Evolutionary conservation across 306 rosid species (phyloP).

Genomic region (Cucurbita moschata): DNA sequence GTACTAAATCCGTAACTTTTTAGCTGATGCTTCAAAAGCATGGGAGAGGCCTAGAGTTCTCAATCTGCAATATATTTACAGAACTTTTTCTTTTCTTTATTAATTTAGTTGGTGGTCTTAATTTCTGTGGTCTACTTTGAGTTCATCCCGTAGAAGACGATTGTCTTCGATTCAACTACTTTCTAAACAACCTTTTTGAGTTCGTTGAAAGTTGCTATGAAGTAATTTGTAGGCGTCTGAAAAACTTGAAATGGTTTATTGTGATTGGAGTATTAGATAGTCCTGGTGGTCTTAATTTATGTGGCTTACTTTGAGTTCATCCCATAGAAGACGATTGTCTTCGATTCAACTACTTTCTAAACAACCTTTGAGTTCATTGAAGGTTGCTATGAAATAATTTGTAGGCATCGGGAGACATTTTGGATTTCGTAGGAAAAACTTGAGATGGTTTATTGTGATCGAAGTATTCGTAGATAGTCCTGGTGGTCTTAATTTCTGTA

Average conservation of each 20-base stretch:
- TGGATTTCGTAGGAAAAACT: too few relatives aligned
- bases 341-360: too few relatives aligned
- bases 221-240: too few relatives aligned
- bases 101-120: not conserved
- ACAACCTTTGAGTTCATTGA: too few relatives aligned
- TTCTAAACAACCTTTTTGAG: too few relatives aligned
- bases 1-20: not conserved
- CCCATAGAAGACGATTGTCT: not conserved
- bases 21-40: not conserved
- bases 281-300: not conserved
- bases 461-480: not conserved
- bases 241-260: not conserved
- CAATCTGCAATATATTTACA: not conserved
- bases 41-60: not conserved
- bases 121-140: not conserved
- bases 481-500: not conserved
- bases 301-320: not conserved
- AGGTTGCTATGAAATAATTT: too few relatives aligned
- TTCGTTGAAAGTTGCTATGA: too few relatives aligned
- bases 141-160: not conserved
- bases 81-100: not conserved
- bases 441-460: not conserved
- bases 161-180: too few relatives aligned
- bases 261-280: not conserved
- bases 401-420: too few relatives aligned